phyloP scores from a whole-genome alignment of 345 rosid species.

The Populus euphratica region DNA sequence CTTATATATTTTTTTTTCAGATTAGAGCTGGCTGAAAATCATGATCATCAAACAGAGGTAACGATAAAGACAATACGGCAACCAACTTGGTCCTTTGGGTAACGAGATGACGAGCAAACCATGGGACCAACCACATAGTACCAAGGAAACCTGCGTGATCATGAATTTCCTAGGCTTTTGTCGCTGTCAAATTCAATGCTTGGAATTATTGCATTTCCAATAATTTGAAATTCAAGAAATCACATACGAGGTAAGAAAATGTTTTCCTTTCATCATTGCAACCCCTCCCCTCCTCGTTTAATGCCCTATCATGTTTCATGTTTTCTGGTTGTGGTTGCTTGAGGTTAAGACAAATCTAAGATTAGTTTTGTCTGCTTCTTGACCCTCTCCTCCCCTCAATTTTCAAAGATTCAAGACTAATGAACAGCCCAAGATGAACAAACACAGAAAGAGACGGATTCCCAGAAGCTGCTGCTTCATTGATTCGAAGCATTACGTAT shows the following conservation, averaged over 20 bases:
- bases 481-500: slow-evolving; percentile 15
- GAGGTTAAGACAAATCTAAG: slow-evolving; percentile 17
- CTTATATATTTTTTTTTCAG: background rate
- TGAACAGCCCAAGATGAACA: background rate
- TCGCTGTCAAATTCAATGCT: slow-evolving; percentile 3
- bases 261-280: background rate
- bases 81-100: background rate
- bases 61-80: background rate
- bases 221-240: background rate
- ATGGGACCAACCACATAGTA: background rate
- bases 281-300: slow-evolving; percentile 2
- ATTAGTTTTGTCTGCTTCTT: background rate
- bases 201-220: background rate
- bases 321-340: slow-evolving; percentile 6
- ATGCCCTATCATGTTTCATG: background rate
- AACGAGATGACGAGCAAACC: background rate
- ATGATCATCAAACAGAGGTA: background rate
- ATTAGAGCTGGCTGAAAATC: background rate
- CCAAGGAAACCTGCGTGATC: background rate
- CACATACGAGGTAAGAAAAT: background rate
- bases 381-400: background rate
- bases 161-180: slow-evolving; percentile 2
- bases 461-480: slow-evolving; percentile 12
- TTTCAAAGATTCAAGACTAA: background rate
- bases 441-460: background rate